These are phyloP conservation scores for Phytophthora sojae DNA, from an alignment of 352 stramenopile species.

Conservation along the genomic window DNA sequence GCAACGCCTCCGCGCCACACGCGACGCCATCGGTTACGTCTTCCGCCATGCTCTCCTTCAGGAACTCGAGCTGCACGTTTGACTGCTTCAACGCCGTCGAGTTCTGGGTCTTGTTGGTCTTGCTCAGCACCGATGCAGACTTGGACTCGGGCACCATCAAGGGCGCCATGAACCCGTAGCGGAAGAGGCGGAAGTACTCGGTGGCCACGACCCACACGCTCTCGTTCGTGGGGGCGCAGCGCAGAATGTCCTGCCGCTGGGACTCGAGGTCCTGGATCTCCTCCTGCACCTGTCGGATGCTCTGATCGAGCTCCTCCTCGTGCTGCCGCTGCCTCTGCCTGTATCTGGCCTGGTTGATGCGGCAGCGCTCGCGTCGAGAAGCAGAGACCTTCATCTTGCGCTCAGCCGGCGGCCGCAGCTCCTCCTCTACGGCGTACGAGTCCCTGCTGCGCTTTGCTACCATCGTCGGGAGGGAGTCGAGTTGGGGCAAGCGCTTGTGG, in stretches of 20 bases:
- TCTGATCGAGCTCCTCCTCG: constrained; percentile 3
- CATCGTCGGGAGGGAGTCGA: not conserved
- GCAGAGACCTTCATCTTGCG: constrained; percentile 6
- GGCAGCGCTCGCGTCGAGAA: constrained; percentile 10
- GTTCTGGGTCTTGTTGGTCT: not conserved
- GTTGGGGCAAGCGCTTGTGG: not conserved
- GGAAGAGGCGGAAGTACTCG: constrained; percentile 24
- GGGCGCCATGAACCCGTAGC: constrained; percentile 6
- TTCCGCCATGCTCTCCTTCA: constrained; percentile 4
- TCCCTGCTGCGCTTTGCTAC: not conserved
- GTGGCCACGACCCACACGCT: constrained; percentile 20
- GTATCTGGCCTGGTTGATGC: constrained; percentile 22
- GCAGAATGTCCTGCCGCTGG: constrained; percentile 4
- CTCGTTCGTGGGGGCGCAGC: constrained; percentile 2
- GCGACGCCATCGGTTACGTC: constrained; percentile 17
- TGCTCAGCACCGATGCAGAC: not conserved
- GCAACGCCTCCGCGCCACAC: constrained; percentile 4
- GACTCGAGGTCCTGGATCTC: constrained; percentile 13
- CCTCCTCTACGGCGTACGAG: not conserved
- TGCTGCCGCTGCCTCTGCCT: constrained; percentile 9
- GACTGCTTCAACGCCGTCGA: not conserved
- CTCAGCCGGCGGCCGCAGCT: not conserved
- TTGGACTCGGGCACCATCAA: not conserved
- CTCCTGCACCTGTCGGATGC: not conserved
- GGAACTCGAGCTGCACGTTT: constrained; percentile 11